Base-by-base conservation (phyloP, 148 eudicot genomes). In the Persicaria tinctoria region DNA sequence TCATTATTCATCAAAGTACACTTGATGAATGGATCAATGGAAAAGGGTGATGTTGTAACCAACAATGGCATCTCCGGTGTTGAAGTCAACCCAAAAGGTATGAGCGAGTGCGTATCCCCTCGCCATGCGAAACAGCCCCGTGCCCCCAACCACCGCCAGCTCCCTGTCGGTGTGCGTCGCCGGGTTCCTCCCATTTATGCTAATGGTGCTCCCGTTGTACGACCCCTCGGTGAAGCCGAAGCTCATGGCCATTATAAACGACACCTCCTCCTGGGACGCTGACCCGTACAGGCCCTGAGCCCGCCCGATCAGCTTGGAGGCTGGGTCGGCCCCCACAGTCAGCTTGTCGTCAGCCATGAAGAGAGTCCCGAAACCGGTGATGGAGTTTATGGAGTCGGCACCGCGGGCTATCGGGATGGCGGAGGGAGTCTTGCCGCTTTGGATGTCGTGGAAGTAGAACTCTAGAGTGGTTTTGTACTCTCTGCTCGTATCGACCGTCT, bases 201-300 rank as follows among this genome's bases (percentile, higher is more conserved):
- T 79, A 12, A 86, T n/a, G 11, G 86, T 79, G 59, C 90, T 87
- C 10, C 87, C 90, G 46, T 83, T 81, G n/a, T 83, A 83, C 3
- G 51, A 72, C 8, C 87, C 84, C 6, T 80, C 82, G 2, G 46
- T 62, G 53, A 87, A 84, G 18, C 51, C 78, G 8, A 54, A 84
- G 45, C 70, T 77, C 41, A 83, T 45, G 46, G 76, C 84, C 86
- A 86, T 74, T 14, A 86, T 54, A 14, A 77, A 16, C 54, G 81
- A 59, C 32, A 79, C 17, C 4, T 60, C 79, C 0, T 76, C 77
- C 44, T 63, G 75, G 0, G 78, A 72, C 17, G 84, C 82, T 1
- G 80, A 74, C 11, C 81, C 79, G 6, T 83, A 85, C 16, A 83
- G 23, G 1, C 88, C 85, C 18, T 76, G 82, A 17, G 84, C 82